Conservation (phyloP, 2,329 filamentous ascomycete species). For the Monosporascus sp. region DNA sequence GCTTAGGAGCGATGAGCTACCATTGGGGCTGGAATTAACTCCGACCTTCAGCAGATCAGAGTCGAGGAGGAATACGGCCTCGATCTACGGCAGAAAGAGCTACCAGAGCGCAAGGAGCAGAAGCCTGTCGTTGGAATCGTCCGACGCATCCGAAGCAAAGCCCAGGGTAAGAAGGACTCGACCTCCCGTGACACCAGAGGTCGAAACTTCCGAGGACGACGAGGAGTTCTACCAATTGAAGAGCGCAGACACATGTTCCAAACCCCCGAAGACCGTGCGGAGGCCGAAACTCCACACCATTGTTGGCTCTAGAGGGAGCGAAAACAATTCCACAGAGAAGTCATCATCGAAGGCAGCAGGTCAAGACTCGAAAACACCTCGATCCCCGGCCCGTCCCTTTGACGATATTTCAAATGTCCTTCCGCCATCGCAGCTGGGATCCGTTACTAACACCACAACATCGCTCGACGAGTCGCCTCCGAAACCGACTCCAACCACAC, state of each 20-base stretch:
- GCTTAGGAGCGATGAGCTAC: constrained; percentile 36
- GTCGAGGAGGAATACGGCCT: constrained; percentile 11
- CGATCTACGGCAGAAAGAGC: constrained; percentile 3
- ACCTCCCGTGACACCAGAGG: background rate
- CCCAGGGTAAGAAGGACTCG: background rate
- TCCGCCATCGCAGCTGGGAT: background rate
- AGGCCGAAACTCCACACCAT: constrained; percentile 1
- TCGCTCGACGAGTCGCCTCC: background rate
- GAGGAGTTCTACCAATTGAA: constrained; percentile 1
- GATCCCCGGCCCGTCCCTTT: background rate
- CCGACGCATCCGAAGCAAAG: background rate
- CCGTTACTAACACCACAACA: background rate
- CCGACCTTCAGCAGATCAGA: constrained; percentile 11
- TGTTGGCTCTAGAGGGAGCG: background rate
- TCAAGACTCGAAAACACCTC: background rate
- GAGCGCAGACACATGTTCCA: background rate
- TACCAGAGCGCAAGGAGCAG: constrained; percentile 6
- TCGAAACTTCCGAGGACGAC: constrained; percentile 1
- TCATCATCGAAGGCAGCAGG: background rate
- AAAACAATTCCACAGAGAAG: background rate
- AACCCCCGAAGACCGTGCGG: background rate
- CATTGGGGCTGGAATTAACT: constrained; percentile 18
- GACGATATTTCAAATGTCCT: background rate
- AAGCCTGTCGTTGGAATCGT: constrained; percentile 8
- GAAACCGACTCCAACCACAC: background rate